Conservation (phyloP, 257 asterid species). For the Primulina huaijiensis region DNA sequence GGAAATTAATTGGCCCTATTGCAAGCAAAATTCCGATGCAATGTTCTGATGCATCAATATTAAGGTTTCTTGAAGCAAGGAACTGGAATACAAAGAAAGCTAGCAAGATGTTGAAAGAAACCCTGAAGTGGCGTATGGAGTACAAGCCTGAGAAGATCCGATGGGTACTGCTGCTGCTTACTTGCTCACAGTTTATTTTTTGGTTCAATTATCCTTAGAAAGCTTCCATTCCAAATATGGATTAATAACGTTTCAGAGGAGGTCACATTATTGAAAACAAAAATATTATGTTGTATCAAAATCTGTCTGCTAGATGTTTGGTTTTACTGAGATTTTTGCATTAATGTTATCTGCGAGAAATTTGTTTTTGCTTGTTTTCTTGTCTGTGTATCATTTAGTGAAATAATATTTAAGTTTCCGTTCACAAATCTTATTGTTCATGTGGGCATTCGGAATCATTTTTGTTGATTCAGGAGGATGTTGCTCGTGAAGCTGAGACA, state of each 20-base stretch:
- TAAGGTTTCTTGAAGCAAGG: conserved; percentile 56
- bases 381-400: neutral
- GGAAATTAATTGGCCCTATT: conserved; percentile 42
- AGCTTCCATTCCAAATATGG: neutral
- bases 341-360: neutral
- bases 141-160: conserved; percentile 55
- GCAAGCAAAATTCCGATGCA: conserved; percentile 35
- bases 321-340: neutral
- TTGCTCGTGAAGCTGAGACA: conserved; percentile 54
- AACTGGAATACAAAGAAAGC: conserved; percentile 54
- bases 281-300: neutral
- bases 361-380: neutral
- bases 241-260: neutral
- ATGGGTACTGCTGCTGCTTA: conserved; percentile 40
- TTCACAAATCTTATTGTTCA: neutral
- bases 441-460: neutral
- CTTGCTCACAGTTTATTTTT: neutral
- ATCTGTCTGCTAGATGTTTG: neutral
- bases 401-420: no score
- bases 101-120: conserved; percentile 55
- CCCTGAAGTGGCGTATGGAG: conserved; percentile 55
- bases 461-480: conserved; percentile 37
- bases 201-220: no score
- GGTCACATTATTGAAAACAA: neutral
- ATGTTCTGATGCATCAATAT: conserved; percentile 47